Evolutionary conservation across 306 rosid genomes (phyloP), one percentile per base, ranked within the genome.

Genomic region (Notholithocarpus densiflorus): DNA sequence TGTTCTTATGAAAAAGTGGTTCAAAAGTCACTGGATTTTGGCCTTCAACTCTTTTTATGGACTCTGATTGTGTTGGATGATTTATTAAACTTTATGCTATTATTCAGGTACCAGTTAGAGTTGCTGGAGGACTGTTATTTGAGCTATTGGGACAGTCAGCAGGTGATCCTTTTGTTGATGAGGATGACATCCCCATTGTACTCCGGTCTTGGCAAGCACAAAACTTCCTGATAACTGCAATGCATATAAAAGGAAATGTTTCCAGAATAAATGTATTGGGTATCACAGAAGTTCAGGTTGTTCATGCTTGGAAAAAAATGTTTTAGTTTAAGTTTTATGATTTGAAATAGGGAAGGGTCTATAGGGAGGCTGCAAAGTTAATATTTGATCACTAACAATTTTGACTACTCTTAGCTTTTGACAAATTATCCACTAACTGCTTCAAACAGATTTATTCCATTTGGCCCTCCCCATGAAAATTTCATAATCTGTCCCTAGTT

Each of bases 161-260:
- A 5, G 98, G 99, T 64, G 90, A 90, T 93, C 99, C 99, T 62
- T 82, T 80, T 77, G 88, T 82, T 43, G 85, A 91, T 7, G 99
- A 93, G 81, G 98, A 95, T 82, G 98, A 95, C 74, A 87, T 95
- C 86, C 99, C 98, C 2, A 72, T 95, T 76, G 99, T 95, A 37
- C 92, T 95, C 69, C 87, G 98, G 74, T 93, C 98, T 7, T 95
- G 99, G 98, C 99, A 95, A 77, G 93, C 97, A 21, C 99, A 91
- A 75, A 91, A 91, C 60, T 95, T 95, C 82, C 86, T 93, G 64
- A 85, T 95, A 53, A 95, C 98, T 78, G 92, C 79, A 74, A 77
- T 93, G 89, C 98, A 95, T 88, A 21, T 91, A 56, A 95, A 95
- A 80, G 99, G 92, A 75, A 26, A 69, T 1, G 86, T 83, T 70